A percentile compares a stretch with the other conserved stretches of the same genome.
Conservation (phyloP, 495 filamentous ascomycete species). For the Lophiotrema nucula region DNA sequence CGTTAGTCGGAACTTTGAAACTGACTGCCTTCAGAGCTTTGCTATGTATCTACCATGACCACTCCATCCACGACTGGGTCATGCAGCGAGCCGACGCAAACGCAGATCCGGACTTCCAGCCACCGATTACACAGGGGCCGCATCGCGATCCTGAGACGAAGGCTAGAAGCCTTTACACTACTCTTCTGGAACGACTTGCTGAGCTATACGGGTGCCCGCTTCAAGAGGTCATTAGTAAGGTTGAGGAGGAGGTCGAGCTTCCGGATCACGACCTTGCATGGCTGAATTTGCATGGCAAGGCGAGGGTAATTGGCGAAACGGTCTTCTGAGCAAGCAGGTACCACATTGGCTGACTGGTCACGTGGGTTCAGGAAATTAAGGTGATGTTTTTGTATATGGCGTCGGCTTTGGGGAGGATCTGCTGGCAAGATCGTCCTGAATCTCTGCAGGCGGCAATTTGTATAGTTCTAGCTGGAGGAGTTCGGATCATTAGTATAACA, state of each 20-base stretch:
- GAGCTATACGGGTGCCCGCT: neutral
- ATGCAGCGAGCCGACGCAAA: neutral
- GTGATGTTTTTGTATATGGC: too few relatives aligned
- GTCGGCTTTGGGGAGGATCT: too few relatives aligned
- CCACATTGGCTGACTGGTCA: too few relatives aligned
- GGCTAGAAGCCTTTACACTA: neutral
- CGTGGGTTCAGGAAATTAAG: too few relatives aligned
- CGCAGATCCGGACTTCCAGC: neutral
- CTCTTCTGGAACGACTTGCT: slow-evolving; percentile 11
- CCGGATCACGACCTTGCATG: slow-evolving; percentile 14
- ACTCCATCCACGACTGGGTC: slow-evolving; percentile 9
- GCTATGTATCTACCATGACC: slow-evolving; percentile 22
- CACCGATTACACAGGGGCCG: slow-evolving; percentile 18
- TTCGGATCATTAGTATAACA: too few relatives aligned
- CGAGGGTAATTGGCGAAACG: neutral
- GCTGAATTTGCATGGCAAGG: slow-evolving; percentile 7
- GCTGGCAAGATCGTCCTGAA: too few relatives aligned
- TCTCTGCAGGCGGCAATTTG: too few relatives aligned
- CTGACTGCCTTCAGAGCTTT: neutral
- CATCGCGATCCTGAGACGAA: neutral
- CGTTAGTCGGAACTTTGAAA: neutral
- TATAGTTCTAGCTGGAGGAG: too few relatives aligned
- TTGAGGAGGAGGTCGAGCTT: neutral
- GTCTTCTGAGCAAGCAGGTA: too few relatives aligned
- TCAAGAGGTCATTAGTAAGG: neutral